phyloP scores from a whole-genome alignment of 495 filamentous ascomycete genomes.

The Penicillium crystallinum region DNA sequence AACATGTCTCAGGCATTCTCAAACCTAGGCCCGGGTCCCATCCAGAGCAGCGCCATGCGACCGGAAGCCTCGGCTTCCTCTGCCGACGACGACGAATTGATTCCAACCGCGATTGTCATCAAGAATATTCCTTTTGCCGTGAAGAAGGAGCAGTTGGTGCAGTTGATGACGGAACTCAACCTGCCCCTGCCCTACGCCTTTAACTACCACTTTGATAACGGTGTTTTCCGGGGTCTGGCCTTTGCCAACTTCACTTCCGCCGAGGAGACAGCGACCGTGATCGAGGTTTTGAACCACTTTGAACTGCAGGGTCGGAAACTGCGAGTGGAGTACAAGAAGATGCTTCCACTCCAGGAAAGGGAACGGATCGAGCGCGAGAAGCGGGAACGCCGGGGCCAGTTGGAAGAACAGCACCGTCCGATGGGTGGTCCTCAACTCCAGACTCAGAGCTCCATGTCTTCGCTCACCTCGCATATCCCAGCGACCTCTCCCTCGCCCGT shows the following conservation, averaged over 20 bases:
- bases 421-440: slow-evolving; percentile 61
- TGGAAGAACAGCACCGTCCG: slow-evolving; percentile 92
- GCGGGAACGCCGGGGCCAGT: slow-evolving; percentile 88
- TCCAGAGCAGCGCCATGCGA: slow-evolving; percentile 50
- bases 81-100: slow-evolving; percentile 75
- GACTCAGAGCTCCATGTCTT: slow-evolving; percentile 78
- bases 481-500: slow-evolving; percentile 70
- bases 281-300: slow-evolving; percentile 87
- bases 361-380: slow-evolving; percentile 97
- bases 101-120: slow-evolving; percentile 97
- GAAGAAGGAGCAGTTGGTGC: slow-evolving; percentile 90
- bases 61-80: slow-evolving; percentile 45
- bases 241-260: slow-evolving; percentile 98
- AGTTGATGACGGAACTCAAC: slow-evolving; percentile 85
- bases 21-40: slow-evolving; percentile 47
- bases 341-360: slow-evolving; percentile 89
- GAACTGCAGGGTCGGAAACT: slow-evolving; percentile 92
- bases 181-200: slow-evolving; percentile 95
- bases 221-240: slow-evolving; percentile 90
- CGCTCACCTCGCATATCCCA: slow-evolving; percentile 66
- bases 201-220: slow-evolving; percentile 99
- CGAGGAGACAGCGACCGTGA: slow-evolving; percentile 86
- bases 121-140: slow-evolving; percentile 99
- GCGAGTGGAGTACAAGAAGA: slow-evolving; percentile 98
- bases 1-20: slow-evolving; percentile 49